Evolutionary conservation across 176 grass and related monocot genomes (phyloP).

Genomic region (Ananas comosus): DNA sequence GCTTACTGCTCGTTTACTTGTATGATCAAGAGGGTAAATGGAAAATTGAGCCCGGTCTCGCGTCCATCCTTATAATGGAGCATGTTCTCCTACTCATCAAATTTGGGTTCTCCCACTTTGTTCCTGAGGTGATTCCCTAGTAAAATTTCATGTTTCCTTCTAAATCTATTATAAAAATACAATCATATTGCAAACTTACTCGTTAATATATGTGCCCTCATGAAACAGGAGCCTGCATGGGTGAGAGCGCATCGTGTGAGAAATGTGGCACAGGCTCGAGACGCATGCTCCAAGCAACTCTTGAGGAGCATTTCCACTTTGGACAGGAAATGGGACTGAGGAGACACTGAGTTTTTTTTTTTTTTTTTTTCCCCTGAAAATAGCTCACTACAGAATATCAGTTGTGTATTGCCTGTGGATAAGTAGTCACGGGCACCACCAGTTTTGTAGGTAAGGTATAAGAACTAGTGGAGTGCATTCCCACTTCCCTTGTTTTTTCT

Average conservation of each 20-base stretch:
- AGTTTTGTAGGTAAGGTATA: constrained; percentile 52
- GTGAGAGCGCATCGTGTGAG: constrained; percentile 68
- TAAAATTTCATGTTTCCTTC: not conserved
- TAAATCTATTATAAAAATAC: no score
- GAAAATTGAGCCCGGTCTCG: constrained; percentile 90
- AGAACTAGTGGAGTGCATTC: not conserved
- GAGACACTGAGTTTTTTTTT: not conserved
- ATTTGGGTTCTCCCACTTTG: constrained; percentile 93
- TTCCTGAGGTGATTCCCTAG: constrained; percentile 63
- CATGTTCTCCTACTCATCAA: constrained; percentile 89
- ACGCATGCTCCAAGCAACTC: constrained; percentile 67
- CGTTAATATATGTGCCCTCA: no score
- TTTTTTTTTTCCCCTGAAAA: no score
- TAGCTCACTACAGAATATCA: not conserved
- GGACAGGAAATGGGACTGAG: constrained; percentile 44
- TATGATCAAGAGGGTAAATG: constrained; percentile 90
- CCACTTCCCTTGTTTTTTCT: not conserved
- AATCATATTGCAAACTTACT: no score
- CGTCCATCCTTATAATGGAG: constrained; percentile 83
- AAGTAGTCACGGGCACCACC: constrained; percentile 13
- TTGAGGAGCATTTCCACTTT: constrained; percentile 59
- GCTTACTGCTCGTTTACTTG: constrained; percentile 80
- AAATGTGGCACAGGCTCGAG: constrained; percentile 70
- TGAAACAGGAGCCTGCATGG: constrained; percentile 75
- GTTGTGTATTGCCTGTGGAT: constrained; percentile 1